Evolutionary conservation across 148 eudicot species (phyloP).

Genomic region (Gaultheria prostrata): DNA sequence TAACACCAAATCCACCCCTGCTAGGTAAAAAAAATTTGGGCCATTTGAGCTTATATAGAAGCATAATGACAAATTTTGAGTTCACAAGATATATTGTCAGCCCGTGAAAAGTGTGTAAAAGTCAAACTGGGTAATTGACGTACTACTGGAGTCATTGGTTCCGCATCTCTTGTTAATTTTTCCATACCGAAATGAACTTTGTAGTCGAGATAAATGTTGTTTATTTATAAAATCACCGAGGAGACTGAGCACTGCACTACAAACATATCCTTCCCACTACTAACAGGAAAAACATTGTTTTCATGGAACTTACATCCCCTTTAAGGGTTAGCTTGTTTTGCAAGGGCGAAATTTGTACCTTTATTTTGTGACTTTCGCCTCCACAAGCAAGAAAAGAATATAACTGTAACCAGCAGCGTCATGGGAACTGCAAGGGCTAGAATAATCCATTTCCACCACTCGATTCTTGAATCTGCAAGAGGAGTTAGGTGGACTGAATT

Average conservation of each 20-base stretch:
- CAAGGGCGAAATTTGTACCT: not conserved
- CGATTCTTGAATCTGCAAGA: not conserved
- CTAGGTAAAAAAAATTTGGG: not conserved
- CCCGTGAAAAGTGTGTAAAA: no score
- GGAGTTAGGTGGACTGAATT: conserved; percentile 3
- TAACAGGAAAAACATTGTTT: not conserved
- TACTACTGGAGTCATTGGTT: no score
- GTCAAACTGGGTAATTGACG: no score
- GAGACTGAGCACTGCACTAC: not conserved
- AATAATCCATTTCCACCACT: conserved; percentile 1
- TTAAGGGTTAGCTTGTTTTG: not conserved
- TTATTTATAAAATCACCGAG: not conserved
- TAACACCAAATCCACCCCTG: conserved; percentile 4
- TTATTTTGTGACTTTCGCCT: not conserved
- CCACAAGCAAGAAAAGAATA: not conserved
- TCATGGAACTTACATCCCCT: not conserved
- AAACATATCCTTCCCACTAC: not conserved
- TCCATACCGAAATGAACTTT: no score
- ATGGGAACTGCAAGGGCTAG: not conserved
- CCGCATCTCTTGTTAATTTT: no score
- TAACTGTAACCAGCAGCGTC: not conserved
- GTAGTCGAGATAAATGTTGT: not conserved
- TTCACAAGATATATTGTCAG: not conserved
- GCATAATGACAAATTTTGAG: not conserved
- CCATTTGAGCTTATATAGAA: not conserved